Base-by-base conservation (phyloP, 768 basidiomycete genomes). In the Panaeolus papilionaceus region DNA sequence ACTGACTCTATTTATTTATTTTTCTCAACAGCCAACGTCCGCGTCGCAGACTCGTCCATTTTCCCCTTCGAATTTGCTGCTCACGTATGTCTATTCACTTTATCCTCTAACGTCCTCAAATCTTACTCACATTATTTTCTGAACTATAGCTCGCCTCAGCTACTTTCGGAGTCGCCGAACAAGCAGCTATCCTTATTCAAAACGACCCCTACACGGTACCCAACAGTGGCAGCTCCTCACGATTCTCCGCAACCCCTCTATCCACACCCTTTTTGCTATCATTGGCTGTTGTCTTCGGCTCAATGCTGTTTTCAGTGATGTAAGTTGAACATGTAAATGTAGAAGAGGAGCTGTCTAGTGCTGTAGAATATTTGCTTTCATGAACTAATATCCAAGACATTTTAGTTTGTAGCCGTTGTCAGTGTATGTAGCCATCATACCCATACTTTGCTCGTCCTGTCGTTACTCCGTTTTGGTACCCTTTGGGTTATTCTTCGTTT, bases 41-140 rank as follows among this genome's bases (percentile, higher is more conserved):
- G 88, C 61, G 85, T 89, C 38, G 84, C 77, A 20, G 87, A 88
- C 70, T 75, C 86, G 4, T 85, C 84, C 4, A 82, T 89, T 33
- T 86, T 84, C 75, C 88, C 89, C 0, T 80, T 87, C 61, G 75
- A 76, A 63, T 77, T 79, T 70, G 75, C 78, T 38, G 76, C 78
- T n/a, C 78, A 79, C 74, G 76, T 76, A 58, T 28, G 76, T 61
- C 28, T 18, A 8, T 51, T 23, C 40, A 33, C 5, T 49, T 47
- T 66, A 64, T 61, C 39, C 39, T 1, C 2, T 4, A 1, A 40
- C 14, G 1, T 14, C 18, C 42, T 14, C 5, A 3, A n/a, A 20
- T 38, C 23, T 23, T 16, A 42, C 61, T 23, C 6, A 14, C 49
- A 9, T 14, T 42, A 61, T 33, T n/a, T 51, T 44, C 40, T 61